Evolutionary conservation across 257 asterid genomes (phyloP), one percentile per base, ranked within the genome.

Genomic region (Capsicum baccatum): DNA sequence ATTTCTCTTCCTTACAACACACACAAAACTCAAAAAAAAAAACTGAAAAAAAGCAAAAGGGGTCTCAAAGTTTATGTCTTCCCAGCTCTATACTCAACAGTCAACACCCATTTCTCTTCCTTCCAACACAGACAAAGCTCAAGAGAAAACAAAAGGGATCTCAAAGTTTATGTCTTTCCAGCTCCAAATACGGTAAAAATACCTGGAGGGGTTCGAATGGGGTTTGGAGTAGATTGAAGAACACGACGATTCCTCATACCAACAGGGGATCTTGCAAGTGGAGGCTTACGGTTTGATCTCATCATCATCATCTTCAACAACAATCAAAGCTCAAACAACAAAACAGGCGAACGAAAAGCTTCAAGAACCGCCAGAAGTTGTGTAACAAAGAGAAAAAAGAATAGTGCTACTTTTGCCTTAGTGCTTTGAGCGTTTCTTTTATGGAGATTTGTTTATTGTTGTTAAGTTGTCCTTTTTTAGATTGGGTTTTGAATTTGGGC

Each of bases 241-340:
- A 85, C 85, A 14, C 93, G 92, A 48, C 95, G 92, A 58, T 95
- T 67, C 1, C 98, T 95, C 79, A 89, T 92, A 35, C 97, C 89
- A 39, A 93, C 87, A 44, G 98, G 99, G 71, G 99, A 94, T 90
- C 97, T 90, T 3, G 97, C 92, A 7, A 94, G 98, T 33, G 99
- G 99, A 0, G 99, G 99, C 70, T 91, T 96, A 17, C 90, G 92
- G 62, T 83, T 89, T 37, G 97, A 89, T 84, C 98, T 88, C 88
- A 92, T 64, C 98, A 91, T 93, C 94, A 88, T 90, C 81, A 74
- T 74, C 85, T 80, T 87, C 9, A 86, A 85, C 88, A 85, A 76
- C 0, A n/a, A 39, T 39, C 44, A 59, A 59, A 17, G 10, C 3
- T 0, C 5, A 17, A 17, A 59, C 7, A 59, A 6, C 5, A 2